Base-by-base conservation (phyloP, 2,329 filamentous ascomycete genomes). In the Ascochyta pisi region DNA sequence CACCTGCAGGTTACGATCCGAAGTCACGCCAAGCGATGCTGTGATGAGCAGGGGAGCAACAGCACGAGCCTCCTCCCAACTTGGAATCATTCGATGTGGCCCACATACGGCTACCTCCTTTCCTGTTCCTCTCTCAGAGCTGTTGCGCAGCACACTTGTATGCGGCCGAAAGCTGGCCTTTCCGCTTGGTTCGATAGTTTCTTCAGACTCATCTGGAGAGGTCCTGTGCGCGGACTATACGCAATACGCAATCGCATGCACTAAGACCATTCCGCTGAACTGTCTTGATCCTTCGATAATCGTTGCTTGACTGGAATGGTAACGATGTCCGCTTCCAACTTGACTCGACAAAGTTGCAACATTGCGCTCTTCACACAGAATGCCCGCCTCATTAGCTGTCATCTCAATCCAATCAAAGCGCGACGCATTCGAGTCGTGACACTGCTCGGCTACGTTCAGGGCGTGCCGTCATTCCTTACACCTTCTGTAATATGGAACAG, bases 1-100 rank as follows among this genome's bases (percentile, higher is more conserved):
- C 54, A 54, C 53, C 56, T 68, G 65, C 67, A 67, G 62, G 62
- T 60, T 62, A 63, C 56, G 52, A 54, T 50, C 58, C 50, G 44
- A 56, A 41, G 47, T 68, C 66, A 71, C 68, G 70, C 71, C 70
- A 71, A 72, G 69, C 34, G 47, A 63, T 58, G 64, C 60, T 42
- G 61, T 67, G 61, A 68, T 61, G 50, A 53, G 61, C 52, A 60
- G 50, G 58, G 62, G 53, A 38, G 35, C 44, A 39, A 51, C 57
- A 64, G 63, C 65, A 62, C 56, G 55, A 61, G 38, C 53, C 58
- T 51, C 49, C 27, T 44, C 46, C 62, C 57, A 62, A 58, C 39
- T 58, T 49, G 52, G 34, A 61, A 64, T 64, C 58, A 48, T 63
- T 60, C 64, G 59, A 66, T 59, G 46, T 26, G 29, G 13, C 31